Conservation (phyloP, 2,329 filamentous ascomycete genomes). For the Pseudogymnoascus sp. region DNA sequence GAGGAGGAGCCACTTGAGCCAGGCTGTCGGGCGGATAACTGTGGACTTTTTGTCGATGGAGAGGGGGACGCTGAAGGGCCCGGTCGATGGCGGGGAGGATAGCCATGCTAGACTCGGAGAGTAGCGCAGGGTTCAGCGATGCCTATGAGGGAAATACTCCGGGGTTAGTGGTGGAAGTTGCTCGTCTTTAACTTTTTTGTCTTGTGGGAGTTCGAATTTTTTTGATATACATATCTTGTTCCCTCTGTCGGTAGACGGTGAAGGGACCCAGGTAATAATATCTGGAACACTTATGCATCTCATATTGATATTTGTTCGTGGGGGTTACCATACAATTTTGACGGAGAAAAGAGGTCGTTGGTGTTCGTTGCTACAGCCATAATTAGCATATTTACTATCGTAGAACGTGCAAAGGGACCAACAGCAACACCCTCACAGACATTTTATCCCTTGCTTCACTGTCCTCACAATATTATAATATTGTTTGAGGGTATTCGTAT, state of each 20-base stretch:
- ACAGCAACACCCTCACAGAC: background rate
- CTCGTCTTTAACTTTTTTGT: background rate
- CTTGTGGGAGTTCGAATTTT: conserved; percentile 2
- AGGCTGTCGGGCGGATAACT: conserved; percentile 7
- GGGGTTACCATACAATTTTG: background rate
- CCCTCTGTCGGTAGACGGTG: background rate
- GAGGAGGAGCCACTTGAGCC: conserved; percentile 1
- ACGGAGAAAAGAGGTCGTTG: background rate
- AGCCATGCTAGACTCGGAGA: conserved; percentile 9
- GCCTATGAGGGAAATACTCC: conserved; percentile 7
- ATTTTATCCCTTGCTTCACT: background rate
- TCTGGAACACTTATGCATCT: background rate
- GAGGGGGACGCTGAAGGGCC: conserved; percentile 1
- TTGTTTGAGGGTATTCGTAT: background rate
- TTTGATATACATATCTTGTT: background rate
- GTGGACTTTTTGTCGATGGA: conserved; percentile 3
- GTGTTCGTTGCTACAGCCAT: background rate
- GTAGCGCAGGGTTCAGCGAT: conserved; percentile 3
- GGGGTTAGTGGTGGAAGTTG: conserved; percentile 3
- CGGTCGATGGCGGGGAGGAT: conserved; percentile 3
- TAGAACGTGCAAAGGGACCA: background rate
- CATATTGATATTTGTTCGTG: background rate
- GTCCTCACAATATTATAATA: background rate
- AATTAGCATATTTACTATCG: background rate
- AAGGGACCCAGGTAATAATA: background rate